Base-by-base conservation (phyloP, 495 filamentous ascomycete genomes). In the Penicillium fimorum region DNA sequence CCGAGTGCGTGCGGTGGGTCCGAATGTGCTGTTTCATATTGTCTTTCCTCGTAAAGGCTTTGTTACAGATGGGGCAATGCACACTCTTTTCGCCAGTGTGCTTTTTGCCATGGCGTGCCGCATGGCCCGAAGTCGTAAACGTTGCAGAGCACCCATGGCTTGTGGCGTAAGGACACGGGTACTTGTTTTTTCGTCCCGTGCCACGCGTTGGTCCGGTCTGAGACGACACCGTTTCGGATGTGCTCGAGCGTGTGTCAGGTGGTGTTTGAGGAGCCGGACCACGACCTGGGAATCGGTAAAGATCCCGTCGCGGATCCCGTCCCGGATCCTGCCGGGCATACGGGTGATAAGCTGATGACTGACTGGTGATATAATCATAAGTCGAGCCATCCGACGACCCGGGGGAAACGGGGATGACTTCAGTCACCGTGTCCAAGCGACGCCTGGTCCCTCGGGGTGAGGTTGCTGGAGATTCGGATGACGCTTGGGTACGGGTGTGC, bases 21-120 rank as follows among this genome's bases (percentile, higher is more conserved):
- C 92, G 84, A 50, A 91, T 86, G 65, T 97, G 93, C 64, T 97
- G 93, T 78, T 96, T 96, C 90, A 97, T 97, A 74, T 97, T 97
- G 75, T 97, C 93, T 65, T 94, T 91, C 43, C 93, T 86, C 5
- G 94, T 96, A 66, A 97, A 97, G 46, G 90, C 90, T 73, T 96
- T 96, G 70, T 87, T 82, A 77, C 93, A 97, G 55, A 87, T 91
- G 0, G 89, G 87, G 73, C 93, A 97, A 47, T 85, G 81, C 18
- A 96, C 91, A 44, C 87, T 90, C 75, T 97, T 97, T 75, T 96
- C 91, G 22, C 91, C 93, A 0, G 92, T 96, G 73, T 97, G 93
- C 66, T 96, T 96, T 69, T 96, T 96, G 50, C 91, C 92, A 67
- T 97, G 93, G 8, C 93, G 86, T n/a, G 93, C 92, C 2, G 94